Base-by-base conservation (phyloP, 2,329 filamentous ascomycete species). In the Lachnellula arida region DNA sequence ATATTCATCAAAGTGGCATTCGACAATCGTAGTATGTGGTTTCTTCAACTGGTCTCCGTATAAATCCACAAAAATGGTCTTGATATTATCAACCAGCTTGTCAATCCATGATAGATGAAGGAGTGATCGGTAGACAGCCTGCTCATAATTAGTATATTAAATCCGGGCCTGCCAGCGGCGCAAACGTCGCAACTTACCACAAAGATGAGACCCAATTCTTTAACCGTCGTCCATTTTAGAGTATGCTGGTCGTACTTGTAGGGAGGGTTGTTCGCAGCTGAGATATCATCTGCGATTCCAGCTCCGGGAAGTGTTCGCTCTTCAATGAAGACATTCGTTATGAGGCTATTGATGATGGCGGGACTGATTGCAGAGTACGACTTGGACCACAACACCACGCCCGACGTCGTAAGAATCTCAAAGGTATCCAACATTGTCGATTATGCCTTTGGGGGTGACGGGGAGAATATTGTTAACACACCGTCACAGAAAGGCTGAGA, bases 41-140 rank as follows among this genome's bases (percentile, higher is more conserved):
- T 89, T 89, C 71, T 85, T 91, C 54, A 99, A 77, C 72, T 96
- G 88, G 56, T 94, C 87, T 63, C 86, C 89, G 71, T 97, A 99
- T 28, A 97, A 80, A 62, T 91, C 89, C 63, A 94, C 81, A 69
- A 97, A 99, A 35, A 99, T 86, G 9, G 89, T 91, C 71, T 87
- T 90, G 67, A 97, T 91, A 68, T 97, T 96, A 69, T 97, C 93
- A 63, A 99, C 85, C 48, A 99, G 86, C 72, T 94, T 91, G 73
- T 99, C 94, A 62, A 97, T 90, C 94, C 95, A 99, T 12, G 89
- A 92, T 8, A 99, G 82, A 72, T 97, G 92, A 32, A 99, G 81
- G 34, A 99, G 84, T 40, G 92, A 97, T 70, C 96, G 89, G 73
- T 99, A 99, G 62, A 99, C 94, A 62, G 93, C 94, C 91, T 96